Base-by-base conservation (phyloP, 2,329 filamentous ascomycete species). In the Helotiales sp. region DNA sequence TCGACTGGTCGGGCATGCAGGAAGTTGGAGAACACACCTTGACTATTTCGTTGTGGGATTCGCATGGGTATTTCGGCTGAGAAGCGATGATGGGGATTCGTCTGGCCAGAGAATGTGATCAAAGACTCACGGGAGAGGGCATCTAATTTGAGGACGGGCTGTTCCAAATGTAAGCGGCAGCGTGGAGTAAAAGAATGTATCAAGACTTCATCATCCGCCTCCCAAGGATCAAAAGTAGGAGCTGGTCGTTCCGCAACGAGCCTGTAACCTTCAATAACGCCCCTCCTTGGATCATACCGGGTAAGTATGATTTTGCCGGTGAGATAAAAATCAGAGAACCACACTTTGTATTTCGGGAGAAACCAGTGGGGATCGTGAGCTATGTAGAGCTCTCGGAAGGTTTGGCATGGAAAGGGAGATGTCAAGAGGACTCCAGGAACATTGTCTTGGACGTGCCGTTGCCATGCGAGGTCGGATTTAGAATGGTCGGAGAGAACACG, bases 301-400 rank as follows among this genome's bases (percentile, higher is more conserved):
- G 86, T 85, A 45, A 97, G 75, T 28, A 97, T 84, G 49, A 97
- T 79, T 76, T 91, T 91, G 0, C 94, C 94, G 1, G 86, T 89
- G 57, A 93, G 84, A 32, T 89, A 85, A 1, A 83, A 85, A 78
- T 97, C 93, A 67, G 88, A 87, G 75, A 97, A 95, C 94, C 94
- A 97, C 70, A 97, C 82, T 78, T 92, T 94, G 76, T 92, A 84
- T 61, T 86, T 88, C 0, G 92, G 84, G 0, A 97, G 82, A 75
- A 97, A 97, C 94, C 94, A 97, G 73, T 90, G 88, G 0, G 91
- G 90, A 70, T 96, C 86, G 76, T 96, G 91, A 22, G 89, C 84
- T 49, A 85, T 81, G 77, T 91, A 97, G 2, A 97, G 85, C 28
- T 91, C 85, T 65, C 87, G 87, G 79, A 89, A 97, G 26, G 84